These are phyloP conservation scores for Solanum verrucosum DNA, from an alignment of 257 asterid species.

Conservation along the genomic window DNA sequence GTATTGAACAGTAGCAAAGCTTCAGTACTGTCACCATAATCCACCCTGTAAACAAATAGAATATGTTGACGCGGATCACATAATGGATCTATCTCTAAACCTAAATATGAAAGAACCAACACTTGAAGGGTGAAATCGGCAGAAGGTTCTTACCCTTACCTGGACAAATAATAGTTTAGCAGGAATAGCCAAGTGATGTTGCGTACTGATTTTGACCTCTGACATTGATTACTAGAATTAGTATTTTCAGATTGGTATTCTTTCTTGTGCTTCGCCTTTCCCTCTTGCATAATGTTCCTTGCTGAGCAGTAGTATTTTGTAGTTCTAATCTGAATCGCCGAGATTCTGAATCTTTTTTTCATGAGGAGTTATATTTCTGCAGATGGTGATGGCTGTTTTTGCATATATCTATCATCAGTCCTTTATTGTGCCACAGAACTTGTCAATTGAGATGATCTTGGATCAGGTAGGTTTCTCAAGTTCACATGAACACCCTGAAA, in stretches of 20 bases:
- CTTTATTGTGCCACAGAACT: slow-evolving; percentile 51
- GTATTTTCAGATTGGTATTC: not conserved
- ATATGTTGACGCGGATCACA: not conserved
- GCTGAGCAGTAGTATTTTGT: not conserved
- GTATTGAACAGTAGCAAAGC: not conserved
- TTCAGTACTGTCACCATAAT: not conserved
- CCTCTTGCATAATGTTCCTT: not conserved
- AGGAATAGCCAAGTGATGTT: not conserved
- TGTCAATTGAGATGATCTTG: slow-evolving; percentile 61
- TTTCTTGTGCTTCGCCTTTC: not conserved
- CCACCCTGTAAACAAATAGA: not conserved
- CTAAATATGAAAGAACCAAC: not conserved
- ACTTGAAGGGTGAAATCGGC: not conserved
- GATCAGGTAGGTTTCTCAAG: slow-evolving; percentile 41
- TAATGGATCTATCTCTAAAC: not conserved
- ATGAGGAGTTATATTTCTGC: not conserved
- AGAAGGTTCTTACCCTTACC: not conserved
- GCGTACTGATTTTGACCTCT: not conserved
- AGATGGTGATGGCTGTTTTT: slow-evolving; percentile 93
- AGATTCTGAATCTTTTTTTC: not conserved
- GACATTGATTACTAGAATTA: not conserved
- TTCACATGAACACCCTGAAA: not conserved
- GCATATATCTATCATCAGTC: slow-evolving; percentile 83
- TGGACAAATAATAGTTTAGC: not conserved
- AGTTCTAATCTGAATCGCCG: not conserved